Base-by-base conservation (phyloP, 441 rosid species). In the Erodium texanum region DNA sequence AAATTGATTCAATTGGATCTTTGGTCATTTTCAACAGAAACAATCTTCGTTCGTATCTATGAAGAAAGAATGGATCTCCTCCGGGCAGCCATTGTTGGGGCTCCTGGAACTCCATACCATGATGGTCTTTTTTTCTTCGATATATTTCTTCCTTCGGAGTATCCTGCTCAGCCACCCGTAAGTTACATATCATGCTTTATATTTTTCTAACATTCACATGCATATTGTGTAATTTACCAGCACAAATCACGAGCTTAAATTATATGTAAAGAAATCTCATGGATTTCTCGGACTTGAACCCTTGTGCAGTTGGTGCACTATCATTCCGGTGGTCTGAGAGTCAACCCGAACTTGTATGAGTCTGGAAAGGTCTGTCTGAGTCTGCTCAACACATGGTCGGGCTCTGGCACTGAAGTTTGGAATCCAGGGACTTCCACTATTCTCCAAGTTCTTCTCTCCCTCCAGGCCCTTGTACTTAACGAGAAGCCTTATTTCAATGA, bases 401-500 rank as follows among this genome's bases (percentile, higher is more conserved):
- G 99, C 70, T 77, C 88, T 7, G 92, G 92, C 62, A 82, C 84
- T 22, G 99, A 93, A 83, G 84, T 89, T 14, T 93, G 99, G 99
- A 87, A 75, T 79, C 86, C 97, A 7, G 87, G 79, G 64, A 80
- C 73, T 76, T 91, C 97, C 66, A 84, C 83, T 6, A 77, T 93
- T 72, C 96, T 93, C 63, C 99, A 93, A 81, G 85, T 93, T 73
- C 99, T 93, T 75, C 84, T 93, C 50, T 93, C 99, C 67, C 86
- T 93, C 65, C 99, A 93, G 71, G 95, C 96, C 58, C 96, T 93
- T 22, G 99, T 93, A 80, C 92, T 93, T 29, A 93, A 93, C 66
- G 97, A 89, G 71, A 87, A 87, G 71, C 99, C 99, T 23, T 93
- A 93, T 74, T 93, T 91, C 82, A 94, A 94, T 16, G 97, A 94